These are phyloP conservation scores for Candida sithepensis DNA, from an alignment of 805 yeast genomes.

Conservation along the genomic window DNA sequence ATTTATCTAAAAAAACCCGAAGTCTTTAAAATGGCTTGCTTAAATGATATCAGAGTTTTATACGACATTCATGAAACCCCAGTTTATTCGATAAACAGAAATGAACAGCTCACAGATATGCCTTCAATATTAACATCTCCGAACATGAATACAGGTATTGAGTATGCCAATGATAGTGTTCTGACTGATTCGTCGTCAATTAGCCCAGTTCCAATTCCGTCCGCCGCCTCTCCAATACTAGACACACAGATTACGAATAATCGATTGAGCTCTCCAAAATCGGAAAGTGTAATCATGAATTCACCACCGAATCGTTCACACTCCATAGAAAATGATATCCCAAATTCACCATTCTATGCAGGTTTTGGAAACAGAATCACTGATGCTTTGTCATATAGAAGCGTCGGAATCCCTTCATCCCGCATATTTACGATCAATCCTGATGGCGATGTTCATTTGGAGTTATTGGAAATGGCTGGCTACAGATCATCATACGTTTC, in stretches of 20 bases:
- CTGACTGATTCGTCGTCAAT: neutral
- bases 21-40: conserved; percentile 97
- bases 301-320: neutral
- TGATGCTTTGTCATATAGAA: conserved; percentile 91
- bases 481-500: conserved; percentile 82
- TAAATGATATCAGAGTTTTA: conserved; percentile 76
- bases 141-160: neutral
- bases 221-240: neutral
- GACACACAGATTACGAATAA: neutral
- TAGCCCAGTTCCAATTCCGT: neutral
- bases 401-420: conserved; percentile 91
- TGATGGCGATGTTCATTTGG: conserved; percentile 97
- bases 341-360: conserved; percentile 85
- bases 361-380: conserved; percentile 97
- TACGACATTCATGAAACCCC: conserved; percentile 34
- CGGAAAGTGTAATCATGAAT: neutral
- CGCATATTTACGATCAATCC: conserved; percentile 94
- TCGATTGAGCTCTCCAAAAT: neutral
- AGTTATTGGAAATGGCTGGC: conserved; percentile 89
- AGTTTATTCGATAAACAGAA: neutral
- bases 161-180: neutral
- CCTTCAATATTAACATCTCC: neutral
- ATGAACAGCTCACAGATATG: neutral
- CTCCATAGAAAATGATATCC: conserved; percentile 33
- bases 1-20: conserved; percentile 94